Conservation (phyloP, 1,284 basidiomycete genomes). For the Ustilago xerochloae region DNA sequence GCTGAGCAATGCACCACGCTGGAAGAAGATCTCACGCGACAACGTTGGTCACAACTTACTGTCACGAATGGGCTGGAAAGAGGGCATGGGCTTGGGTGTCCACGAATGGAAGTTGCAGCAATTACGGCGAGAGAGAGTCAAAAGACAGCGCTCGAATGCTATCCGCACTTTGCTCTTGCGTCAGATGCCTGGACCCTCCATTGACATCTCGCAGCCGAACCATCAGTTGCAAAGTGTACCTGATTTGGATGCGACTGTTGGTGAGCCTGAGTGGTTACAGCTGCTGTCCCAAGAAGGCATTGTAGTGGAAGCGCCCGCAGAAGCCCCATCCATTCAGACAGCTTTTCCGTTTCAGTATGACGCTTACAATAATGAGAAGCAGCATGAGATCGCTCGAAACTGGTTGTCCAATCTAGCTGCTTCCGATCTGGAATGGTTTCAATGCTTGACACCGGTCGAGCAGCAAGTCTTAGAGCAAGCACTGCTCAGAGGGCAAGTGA, state of each 20-base stretch:
- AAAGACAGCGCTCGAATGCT: constrained; percentile 18
- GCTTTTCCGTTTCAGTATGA: constrained; percentile 13
- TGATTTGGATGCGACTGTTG: too few relatives aligned
- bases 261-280: constrained; percentile 17
- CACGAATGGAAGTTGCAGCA: constrained; percentile 46
- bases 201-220: too few relatives aligned
- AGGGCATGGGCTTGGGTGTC: constrained; percentile 44
- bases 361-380: neutral
- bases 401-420: constrained; percentile 12
- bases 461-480: constrained; percentile 11
- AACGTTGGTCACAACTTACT: constrained; percentile 43
- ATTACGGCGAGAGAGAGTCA: constrained; percentile 10
- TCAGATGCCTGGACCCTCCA: too few relatives aligned
- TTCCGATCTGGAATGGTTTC: constrained; percentile 17
- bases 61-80: constrained; percentile 46
- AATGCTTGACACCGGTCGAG: constrained; percentile 5
- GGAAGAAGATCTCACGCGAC: constrained; percentile 33
- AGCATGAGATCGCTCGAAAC: constrained; percentile 5
- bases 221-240: too few relatives aligned
- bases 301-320: neutral
- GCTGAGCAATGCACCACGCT: constrained; percentile 26
- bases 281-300: neutral
- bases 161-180: constrained; percentile 13
- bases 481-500: constrained; percentile 17
- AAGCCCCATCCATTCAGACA: neutral